A percentile compares a stretch with the other conserved stretches of the same genome.
phyloP scores from a whole-genome alignment of 257 asterid species.

The Penstemon eatonii region DNA sequence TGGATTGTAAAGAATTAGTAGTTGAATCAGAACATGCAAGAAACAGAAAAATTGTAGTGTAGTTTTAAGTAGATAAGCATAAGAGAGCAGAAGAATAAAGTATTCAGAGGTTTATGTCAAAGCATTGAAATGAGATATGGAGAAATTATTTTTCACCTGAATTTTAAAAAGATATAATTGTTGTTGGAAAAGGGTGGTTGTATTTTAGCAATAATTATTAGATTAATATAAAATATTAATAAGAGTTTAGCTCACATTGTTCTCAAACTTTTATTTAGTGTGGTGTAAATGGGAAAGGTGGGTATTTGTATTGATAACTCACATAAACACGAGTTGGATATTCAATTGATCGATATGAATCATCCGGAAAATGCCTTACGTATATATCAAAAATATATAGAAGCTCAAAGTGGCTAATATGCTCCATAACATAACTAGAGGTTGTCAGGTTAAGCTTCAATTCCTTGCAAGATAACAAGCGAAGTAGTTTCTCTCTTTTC shows the following conservation, averaged over 20 bases:
- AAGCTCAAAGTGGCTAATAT: too few relatives aligned
- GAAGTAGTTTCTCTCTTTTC: too few relatives aligned
- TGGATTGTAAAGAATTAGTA: constrained; percentile 1
- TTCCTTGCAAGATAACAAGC: too few relatives aligned
- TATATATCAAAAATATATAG: too few relatives aligned
- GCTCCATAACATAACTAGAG: too few relatives aligned
- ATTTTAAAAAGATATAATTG: neutral
- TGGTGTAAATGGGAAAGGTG: neutral
- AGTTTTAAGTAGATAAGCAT: constrained; percentile 3
- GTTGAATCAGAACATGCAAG: neutral
- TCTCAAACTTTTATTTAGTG: neutral
- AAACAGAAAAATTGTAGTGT: neutral
- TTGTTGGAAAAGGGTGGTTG: neutral
- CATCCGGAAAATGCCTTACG: too few relatives aligned
- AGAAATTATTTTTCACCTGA: neutral
- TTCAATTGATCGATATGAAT: too few relatives aligned
- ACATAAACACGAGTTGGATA: too few relatives aligned
- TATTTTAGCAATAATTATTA: neutral
- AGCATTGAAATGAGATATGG: neutral
- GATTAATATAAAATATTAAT: neutral
- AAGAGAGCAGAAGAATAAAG: constrained; percentile 11
- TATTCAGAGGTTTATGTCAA: neutral
- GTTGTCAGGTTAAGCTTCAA: too few relatives aligned
- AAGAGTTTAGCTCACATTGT: neutral
- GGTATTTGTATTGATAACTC: too few relatives aligned